A percentile compares a stretch with the other conserved stretches of the same genome.
phyloP scores from a whole-genome alignment of 2,329 filamentous ascomycete genomes.

The Stagonosporopsis rhizophila region DNA sequence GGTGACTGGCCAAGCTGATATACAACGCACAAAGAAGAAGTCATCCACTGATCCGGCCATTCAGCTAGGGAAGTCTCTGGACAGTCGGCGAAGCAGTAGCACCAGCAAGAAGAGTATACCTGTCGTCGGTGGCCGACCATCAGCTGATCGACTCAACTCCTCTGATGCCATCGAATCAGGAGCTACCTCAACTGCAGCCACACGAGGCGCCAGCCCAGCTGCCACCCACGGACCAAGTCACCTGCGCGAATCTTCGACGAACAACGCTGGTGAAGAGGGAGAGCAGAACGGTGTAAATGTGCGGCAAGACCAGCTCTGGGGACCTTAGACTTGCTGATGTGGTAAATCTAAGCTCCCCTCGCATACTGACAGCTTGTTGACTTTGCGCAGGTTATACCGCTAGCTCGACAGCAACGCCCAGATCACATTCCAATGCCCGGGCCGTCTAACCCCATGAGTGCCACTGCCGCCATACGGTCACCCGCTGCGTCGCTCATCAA shows the following conservation, averaged over 20 bases:
- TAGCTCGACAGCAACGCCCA: slow-evolving; percentile 24
- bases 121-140: slow-evolving; percentile 33
- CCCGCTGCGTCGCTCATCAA: slow-evolving; percentile 25
- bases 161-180: slow-evolving; percentile 34
- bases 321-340: slow-evolving; percentile 47
- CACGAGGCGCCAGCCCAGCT: slow-evolving; percentile 42
- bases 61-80: slow-evolving; percentile 78
- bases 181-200: slow-evolving; percentile 39
- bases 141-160: slow-evolving; percentile 35
- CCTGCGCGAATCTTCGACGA: slow-evolving; percentile 42
- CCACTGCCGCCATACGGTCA: slow-evolving; percentile 19
- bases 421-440: slow-evolving; percentile 23
- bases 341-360: slow-evolving; percentile 43
- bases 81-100: slow-evolving; percentile 88
- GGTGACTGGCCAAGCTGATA: slow-evolving; percentile 81
- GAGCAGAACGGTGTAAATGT: slow-evolving; percentile 50
- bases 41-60: slow-evolving; percentile 57
- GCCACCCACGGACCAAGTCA: slow-evolving; percentile 43
- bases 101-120: slow-evolving; percentile 78
- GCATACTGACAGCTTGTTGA: slow-evolving; percentile 18
- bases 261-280: slow-evolving; percentile 20
- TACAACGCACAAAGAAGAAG: slow-evolving; percentile 54
- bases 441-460: slow-evolving; percentile 17
- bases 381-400: slow-evolving; percentile 5
- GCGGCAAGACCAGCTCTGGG: slow-evolving; percentile 54